phyloP scores from a whole-genome alignment of 148 eudicot species.

The Camellia japonica region DNA sequence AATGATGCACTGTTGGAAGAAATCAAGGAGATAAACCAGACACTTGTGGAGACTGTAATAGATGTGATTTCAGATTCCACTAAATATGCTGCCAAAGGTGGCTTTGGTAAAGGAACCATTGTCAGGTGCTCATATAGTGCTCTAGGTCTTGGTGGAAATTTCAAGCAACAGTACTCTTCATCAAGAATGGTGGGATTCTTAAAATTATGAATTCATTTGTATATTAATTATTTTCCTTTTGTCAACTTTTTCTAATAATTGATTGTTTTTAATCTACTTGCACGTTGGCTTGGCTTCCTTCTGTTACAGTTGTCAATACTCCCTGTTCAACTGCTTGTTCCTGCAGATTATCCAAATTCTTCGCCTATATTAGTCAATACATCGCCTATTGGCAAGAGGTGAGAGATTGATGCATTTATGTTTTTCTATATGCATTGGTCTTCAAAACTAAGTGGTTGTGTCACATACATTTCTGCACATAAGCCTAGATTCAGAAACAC shows the following conservation, averaged over 20 bases:
- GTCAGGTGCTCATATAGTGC: conserved; percentile 33
- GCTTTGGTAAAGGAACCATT: conserved; percentile 25
- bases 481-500: background rate
- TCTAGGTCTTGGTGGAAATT: conserved; percentile 5
- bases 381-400: conserved; percentile 23
- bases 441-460: background rate
- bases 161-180: conserved; percentile 19
- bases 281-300: too few relatives aligned
- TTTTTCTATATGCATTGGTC: background rate
- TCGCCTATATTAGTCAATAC: conserved; percentile 35
- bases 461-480: background rate
- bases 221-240: background rate
- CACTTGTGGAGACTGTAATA: conserved; percentile 27
- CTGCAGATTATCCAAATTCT: conserved; percentile 39
- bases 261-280: too few relatives aligned
- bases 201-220: background rate
- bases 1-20: conserved; percentile 26
- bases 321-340: conserved; percentile 32
- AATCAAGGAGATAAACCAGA: conserved; percentile 30
- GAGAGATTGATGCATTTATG: conserved; percentile 17
- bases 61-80: conserved; percentile 19
- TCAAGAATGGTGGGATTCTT: conserved; percentile 16
- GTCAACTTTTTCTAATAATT: background rate
- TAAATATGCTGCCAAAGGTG: conserved; percentile 15
- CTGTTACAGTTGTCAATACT: conserved; percentile 32